Base-by-base conservation (phyloP, 2,329 filamentous ascomycete species). In the Aspergillus sp. region DNA sequence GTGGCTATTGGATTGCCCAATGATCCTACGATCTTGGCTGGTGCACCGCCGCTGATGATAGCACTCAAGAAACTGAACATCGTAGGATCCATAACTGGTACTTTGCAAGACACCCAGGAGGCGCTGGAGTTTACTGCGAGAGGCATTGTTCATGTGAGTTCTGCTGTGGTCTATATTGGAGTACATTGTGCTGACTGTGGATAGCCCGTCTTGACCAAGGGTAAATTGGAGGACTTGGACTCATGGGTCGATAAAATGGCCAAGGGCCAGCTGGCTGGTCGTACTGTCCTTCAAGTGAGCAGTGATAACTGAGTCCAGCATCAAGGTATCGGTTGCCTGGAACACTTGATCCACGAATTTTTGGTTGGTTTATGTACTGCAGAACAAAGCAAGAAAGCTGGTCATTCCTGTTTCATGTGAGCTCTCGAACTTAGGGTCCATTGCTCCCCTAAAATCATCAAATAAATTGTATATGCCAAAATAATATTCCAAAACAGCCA, bases 31-130 rank as follows among this genome's bases (percentile, higher is more conserved):
- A 84, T 97, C 65, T 85, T 85, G 68, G 92, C 93, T 0, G 57
- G 57, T 11, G 57, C 57, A 17, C 90, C 91, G 41, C 92, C 97
- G 60, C 96, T 97, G 75, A 87, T 93, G 73, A 91, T 89, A 5
- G 93, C 96, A 64, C 83, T 93, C 72, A 84, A 88, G 79, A 96
- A 96, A 91, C 87, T 97, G 80, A 88, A 80, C 68, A 96, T 98
- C 82, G 90, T 90, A 81, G 93, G 92, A 59, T 91, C 87, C 68
- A 96, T 96, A 75, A 93, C 97, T 66, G 94, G 94, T 58, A 97
- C 96, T 82, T 86, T 93, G 68, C 87, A 89, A 73, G 93, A 97
- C 75, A 89, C 88, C 0, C 85, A 88, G 55, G 94, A 97, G 81
- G 93, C 93, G 3, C 83, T 98, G 63, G 92, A 96, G 68, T 96